Percentiles rank a stretch among this genome's conserved stretches.
Evolutionary conservation across 2,329 filamentous ascomycete genomes (phyloP).

Genomic region (Lachnellula willkommii): DNA sequence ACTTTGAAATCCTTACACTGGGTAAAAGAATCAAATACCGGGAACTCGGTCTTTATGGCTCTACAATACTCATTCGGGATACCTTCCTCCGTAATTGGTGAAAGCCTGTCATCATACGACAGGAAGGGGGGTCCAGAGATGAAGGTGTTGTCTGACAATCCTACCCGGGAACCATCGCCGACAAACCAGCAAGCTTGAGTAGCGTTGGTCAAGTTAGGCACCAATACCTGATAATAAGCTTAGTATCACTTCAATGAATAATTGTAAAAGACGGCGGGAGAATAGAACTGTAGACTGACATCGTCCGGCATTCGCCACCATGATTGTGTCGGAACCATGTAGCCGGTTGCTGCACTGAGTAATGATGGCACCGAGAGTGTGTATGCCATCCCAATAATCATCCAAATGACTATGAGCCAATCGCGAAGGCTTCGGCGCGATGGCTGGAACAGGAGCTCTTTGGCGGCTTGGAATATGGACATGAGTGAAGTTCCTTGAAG

Average conservation of each 20-base stretch:
- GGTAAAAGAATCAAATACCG: neutral
- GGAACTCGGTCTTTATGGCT: neutral
- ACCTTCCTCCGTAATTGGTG: neutral
- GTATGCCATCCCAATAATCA: neutral
- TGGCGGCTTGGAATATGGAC: neutral
- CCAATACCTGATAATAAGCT: neutral
- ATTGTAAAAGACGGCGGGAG: neutral
- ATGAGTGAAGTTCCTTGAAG: neutral
- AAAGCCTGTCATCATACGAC: neutral
- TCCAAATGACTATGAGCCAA: neutral
- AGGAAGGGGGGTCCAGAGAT: neutral
- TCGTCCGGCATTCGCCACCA: neutral
- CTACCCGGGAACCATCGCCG: neutral
- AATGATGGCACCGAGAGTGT: neutral
- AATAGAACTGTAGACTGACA: neutral
- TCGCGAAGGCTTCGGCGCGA: neutral
- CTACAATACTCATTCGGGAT: neutral
- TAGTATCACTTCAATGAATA: neutral
- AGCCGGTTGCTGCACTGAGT: neutral
- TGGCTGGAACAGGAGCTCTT: neutral
- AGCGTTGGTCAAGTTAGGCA: neutral
- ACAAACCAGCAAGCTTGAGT: neutral
- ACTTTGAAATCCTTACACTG: neutral
- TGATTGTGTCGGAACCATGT: neutral
- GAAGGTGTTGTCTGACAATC: neutral